Conservation (phyloP, 495 filamentous ascomycete genomes). For the Neurospora sp. region DNA sequence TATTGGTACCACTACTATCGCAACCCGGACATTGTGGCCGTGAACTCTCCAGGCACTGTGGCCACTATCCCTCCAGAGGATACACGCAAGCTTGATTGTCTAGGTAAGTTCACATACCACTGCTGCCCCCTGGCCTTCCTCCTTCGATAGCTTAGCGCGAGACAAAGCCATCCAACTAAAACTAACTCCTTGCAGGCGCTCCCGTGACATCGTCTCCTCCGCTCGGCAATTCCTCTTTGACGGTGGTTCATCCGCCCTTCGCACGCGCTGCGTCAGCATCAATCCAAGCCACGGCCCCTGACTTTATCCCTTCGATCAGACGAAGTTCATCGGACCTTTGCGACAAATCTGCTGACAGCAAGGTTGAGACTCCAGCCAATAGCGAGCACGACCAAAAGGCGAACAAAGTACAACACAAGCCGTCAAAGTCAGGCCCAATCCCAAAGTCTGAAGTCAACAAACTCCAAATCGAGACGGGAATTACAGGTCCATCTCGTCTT, state of each 20-base stretch:
- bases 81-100: not conserved
- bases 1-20: slow-evolving; percentile 6
- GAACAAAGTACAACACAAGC: not conserved
- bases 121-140: not conserved
- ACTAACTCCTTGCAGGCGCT: not conserved
- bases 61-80: not conserved
- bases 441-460: not conserved
- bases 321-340: not conserved
- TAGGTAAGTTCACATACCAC: not conserved
- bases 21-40: not conserved
- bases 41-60: not conserved
- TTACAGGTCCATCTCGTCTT: not conserved
- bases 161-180: not conserved
- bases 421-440: not conserved
- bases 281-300: not conserved
- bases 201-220: not conserved
- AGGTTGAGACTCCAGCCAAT: not conserved
- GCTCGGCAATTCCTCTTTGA: not conserved
- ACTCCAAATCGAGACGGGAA: not conserved
- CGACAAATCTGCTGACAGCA: too few species aligned
- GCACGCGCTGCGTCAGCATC: not conserved
- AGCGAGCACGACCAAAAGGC: not conserved
- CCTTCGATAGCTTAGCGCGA: not conserved
- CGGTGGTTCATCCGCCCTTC: not conserved
- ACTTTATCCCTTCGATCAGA: not conserved